phyloP scores from a whole-genome alignment of 2,329 filamentous ascomycete species.

The Colletotrichum sp. region DNA sequence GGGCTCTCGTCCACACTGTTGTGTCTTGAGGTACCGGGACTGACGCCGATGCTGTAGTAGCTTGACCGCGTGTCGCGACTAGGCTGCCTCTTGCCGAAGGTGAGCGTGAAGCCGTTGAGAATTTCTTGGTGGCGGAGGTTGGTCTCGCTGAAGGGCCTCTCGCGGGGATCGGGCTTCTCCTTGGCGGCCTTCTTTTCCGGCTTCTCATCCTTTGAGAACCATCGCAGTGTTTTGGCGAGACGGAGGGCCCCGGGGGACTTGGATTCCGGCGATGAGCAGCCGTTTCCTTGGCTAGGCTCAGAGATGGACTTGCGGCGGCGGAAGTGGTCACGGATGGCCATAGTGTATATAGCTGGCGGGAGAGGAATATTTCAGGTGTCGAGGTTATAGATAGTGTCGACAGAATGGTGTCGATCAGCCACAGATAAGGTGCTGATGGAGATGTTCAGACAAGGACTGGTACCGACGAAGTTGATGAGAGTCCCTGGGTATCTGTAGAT shows the following conservation, averaged over 20 bases:
- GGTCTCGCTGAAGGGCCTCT: slow-evolving; percentile 48
- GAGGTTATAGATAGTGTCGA: background rate
- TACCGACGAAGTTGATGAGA: background rate
- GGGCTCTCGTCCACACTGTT: slow-evolving; percentile 35
- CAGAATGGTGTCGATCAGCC: background rate
- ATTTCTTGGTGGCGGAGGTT: slow-evolving; percentile 54
- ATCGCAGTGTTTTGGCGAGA: slow-evolving; percentile 22
- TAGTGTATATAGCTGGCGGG: slow-evolving; percentile 25
- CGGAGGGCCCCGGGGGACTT: slow-evolving; percentile 15
- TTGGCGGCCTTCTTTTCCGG: slow-evolving; percentile 30
- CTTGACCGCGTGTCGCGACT: slow-evolving; percentile 11
- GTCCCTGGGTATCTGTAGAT: background rate
- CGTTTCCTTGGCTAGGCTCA: slow-evolving; percentile 37
- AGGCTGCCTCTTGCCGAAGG: slow-evolving; percentile 39
- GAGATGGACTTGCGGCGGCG: slow-evolving; percentile 44
- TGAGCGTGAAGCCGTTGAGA: slow-evolving; percentile 50
- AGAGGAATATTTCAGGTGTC: background rate
- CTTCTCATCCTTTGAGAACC: slow-evolving; percentile 32
- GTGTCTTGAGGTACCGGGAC: slow-evolving; percentile 48
- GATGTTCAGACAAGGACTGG: background rate
- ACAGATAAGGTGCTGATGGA: background rate
- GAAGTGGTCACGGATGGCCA: slow-evolving; percentile 48
- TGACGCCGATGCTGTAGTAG: slow-evolving; percentile 33
- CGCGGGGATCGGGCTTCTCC: slow-evolving; percentile 41
- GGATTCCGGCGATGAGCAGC: slow-evolving; percentile 25